Percentiles rank a stretch among this genome's conserved stretches.
Evolutionary conservation across 768 basidiomycete genomes (phyloP).

Genomic region (Termitomyces titanicus): DNA sequence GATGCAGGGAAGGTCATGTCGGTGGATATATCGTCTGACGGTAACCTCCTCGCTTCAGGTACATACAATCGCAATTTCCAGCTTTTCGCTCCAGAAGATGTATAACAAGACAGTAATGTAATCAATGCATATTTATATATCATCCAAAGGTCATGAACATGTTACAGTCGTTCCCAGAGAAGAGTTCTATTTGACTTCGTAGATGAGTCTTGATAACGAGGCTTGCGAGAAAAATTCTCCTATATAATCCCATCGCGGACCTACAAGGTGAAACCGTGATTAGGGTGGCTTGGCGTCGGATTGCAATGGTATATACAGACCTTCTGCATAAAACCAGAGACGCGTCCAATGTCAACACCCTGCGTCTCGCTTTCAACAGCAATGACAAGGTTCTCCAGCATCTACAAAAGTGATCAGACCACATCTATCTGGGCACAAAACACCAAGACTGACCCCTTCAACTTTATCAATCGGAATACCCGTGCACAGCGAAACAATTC

Average conservation of each 20-base stretch:
- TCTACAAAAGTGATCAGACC: slow-evolving; percentile 36
- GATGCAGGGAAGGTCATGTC: slow-evolving; percentile 99
- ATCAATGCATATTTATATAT: slow-evolving; percentile 7
- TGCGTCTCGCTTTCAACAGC: slow-evolving; percentile 88
- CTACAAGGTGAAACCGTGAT: slow-evolving; percentile 22
- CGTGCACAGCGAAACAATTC: slow-evolving; percentile 85
- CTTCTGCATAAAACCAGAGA: slow-evolving; percentile 92
- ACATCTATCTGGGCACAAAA: neutral
- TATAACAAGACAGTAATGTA: slow-evolving; percentile 16
- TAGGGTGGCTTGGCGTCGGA: neutral
- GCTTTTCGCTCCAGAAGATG: slow-evolving; percentile 79
- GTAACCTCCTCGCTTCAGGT: slow-evolving; percentile 80
- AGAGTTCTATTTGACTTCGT: slow-evolving; percentile 5
- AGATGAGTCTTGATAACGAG: neutral
- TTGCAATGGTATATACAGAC: slow-evolving; percentile 29
- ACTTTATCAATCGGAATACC: slow-evolving; percentile 85
- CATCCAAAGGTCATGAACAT: slow-evolving; percentile 19
- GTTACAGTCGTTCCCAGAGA: slow-evolving; percentile 27
- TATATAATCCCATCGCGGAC: slow-evolving; percentile 63
- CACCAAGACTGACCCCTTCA: slow-evolving; percentile 66
- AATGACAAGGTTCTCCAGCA: slow-evolving; percentile 80
- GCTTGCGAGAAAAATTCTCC: neutral
- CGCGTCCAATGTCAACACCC: slow-evolving; percentile 77
- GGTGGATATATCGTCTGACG: slow-evolving; percentile 85
- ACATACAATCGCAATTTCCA: slow-evolving; percentile 96